phyloP scores from a whole-genome alignment of 1,139 yeast species.

The Yamadazyma triangularis region DNA sequence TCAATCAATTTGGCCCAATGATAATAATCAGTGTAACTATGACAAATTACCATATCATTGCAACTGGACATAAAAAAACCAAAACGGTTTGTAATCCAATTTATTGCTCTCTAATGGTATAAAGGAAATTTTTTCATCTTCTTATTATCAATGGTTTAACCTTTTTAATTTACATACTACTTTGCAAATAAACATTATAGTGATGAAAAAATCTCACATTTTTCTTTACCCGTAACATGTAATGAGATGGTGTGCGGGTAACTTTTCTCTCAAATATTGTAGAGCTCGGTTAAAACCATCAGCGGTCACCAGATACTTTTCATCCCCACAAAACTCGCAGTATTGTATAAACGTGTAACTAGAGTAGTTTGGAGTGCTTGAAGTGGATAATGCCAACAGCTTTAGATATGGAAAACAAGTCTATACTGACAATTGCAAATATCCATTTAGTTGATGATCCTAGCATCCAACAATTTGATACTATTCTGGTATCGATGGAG shows the following conservation, averaged over 20 bases:
- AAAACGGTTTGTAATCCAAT: constrained; percentile 37
- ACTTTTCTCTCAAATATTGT: background rate
- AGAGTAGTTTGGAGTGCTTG: no score
- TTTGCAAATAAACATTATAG: background rate
- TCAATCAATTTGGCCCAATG: no score
- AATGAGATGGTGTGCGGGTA: constrained; percentile 3
- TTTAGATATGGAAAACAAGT: background rate
- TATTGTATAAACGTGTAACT: no score
- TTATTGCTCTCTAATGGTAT: constrained; percentile 38
- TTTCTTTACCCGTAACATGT: background rate
- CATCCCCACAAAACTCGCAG: constrained; percentile 1
- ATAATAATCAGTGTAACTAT: constrained; percentile 45
- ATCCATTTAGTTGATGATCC: constrained; percentile 31
- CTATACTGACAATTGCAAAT: constrained; percentile 20
- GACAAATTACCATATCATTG: constrained; percentile 50
- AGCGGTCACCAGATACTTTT: no score
- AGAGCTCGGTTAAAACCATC: no score
- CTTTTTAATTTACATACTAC: background rate
- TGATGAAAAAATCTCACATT: background rate
- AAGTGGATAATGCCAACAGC: constrained; percentile 1
- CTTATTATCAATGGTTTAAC: constrained; percentile 3
- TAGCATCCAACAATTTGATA: constrained; percentile 20
- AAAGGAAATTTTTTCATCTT: constrained; percentile 21
- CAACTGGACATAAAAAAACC: constrained; percentile 34
- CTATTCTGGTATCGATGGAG: constrained; percentile 31